phyloP scores from a whole-genome alignment of 148 eudicot genomes.

The Heliosperma pusillum region DNA sequence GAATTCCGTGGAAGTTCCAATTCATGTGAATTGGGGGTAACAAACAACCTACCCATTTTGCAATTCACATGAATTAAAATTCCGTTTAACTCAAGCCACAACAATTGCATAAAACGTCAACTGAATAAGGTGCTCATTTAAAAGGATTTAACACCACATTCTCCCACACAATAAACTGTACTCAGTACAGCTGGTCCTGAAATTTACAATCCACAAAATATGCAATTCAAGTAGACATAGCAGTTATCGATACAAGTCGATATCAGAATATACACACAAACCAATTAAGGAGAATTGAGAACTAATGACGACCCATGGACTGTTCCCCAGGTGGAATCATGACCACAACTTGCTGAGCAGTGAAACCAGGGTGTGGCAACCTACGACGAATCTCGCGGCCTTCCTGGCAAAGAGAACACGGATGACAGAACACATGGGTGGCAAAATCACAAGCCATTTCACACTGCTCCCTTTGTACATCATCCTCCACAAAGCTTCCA shows the following conservation, averaged over 20 bases:
- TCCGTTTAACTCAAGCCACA: too few species aligned
- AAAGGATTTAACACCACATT: too few species aligned
- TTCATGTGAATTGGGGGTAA: too few species aligned
- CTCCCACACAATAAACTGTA: too few species aligned
- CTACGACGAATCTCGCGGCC: constrained; percentile 89
- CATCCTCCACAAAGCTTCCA: constrained; percentile 60
- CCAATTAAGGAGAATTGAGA: neutral
- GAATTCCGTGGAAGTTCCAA: too few species aligned
- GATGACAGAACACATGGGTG: constrained; percentile 74
- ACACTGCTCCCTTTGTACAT: constrained; percentile 62
- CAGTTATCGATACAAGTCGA: neutral
- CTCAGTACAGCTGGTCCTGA: neutral
- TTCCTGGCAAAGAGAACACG: constrained; percentile 91
- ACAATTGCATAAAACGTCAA: too few species aligned
- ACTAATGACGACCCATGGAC: constrained; percentile 60
- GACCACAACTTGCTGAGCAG: constrained; percentile 51
- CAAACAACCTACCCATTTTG: too few species aligned
- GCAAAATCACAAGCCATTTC: constrained; percentile 74
- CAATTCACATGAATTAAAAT: too few species aligned
- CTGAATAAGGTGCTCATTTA: too few species aligned
- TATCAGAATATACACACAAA: neutral
- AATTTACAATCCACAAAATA: neutral
- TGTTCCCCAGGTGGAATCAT: constrained; percentile 79
- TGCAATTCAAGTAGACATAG: neutral
- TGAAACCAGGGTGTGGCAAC: constrained; percentile 79